Percentiles rank a stretch among this genome's conserved stretches.
Conservation (phyloP, 306 rosid genomes). For the Albizia julibrissin region DNA sequence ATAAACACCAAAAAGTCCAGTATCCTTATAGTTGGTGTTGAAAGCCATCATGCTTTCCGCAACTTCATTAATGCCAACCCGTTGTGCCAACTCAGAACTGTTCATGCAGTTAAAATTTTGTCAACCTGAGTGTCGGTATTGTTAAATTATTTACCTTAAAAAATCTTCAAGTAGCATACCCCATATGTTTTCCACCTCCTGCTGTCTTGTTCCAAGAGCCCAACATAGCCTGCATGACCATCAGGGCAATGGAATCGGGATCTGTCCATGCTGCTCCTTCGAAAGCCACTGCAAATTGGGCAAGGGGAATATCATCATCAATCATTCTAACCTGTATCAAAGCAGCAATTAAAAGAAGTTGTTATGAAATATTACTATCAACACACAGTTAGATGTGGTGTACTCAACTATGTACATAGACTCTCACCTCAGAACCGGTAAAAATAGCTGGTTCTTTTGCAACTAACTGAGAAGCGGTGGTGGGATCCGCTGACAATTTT, state of each 20-base stretch:
- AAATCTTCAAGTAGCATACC: slow-evolving; percentile 46
- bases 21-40: slow-evolving; percentile 93
- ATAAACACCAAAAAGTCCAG: slow-evolving; percentile 85
- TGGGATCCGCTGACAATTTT: slow-evolving; percentile 74
- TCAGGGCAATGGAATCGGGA: slow-evolving; percentile 89
- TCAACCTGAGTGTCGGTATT: slow-evolving; percentile 9
- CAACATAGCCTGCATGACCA: slow-evolving; percentile 99
- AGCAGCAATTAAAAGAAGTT: slow-evolving; percentile 15
- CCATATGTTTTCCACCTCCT: slow-evolving; percentile 97
- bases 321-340: slow-evolving; percentile 79
- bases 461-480: slow-evolving; percentile 76
- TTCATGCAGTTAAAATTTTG: slow-evolving; percentile 23
- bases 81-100: slow-evolving; percentile 83
- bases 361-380: background rate
- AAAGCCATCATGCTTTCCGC: slow-evolving; percentile 95
- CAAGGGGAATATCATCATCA: slow-evolving; percentile 83
- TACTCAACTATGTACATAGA: slow-evolving; percentile 15
- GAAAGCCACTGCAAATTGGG: slow-evolving; percentile 94
- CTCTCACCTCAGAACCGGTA: slow-evolving; percentile 92
- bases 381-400: background rate
- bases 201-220: slow-evolving; percentile 94
- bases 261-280: slow-evolving; percentile 97
- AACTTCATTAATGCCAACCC: slow-evolving; percentile 75
- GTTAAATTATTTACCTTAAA: background rate
- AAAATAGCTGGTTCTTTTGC: slow-evolving; percentile 79